phyloP scores from a whole-genome alignment of 2,329 filamentous ascomycete genomes.

The Xylaria sp. region DNA sequence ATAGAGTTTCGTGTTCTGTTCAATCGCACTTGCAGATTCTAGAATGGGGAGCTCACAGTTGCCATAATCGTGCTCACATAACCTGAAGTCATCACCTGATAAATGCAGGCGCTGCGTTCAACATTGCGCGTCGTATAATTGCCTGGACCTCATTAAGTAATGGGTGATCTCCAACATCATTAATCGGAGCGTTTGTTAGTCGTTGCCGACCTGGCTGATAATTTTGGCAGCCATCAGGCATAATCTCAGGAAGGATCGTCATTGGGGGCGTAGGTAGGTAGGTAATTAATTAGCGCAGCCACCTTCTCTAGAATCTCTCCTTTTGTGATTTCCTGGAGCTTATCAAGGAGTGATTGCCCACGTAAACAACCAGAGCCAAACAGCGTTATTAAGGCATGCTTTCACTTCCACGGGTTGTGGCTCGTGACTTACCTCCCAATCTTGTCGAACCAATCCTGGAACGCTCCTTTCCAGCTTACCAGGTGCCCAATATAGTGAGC shows the following conservation, averaged over 20 bases:
- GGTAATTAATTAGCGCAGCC: slow-evolving; percentile 7
- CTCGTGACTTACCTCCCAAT: slow-evolving; percentile 17
- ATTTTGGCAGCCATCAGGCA: slow-evolving; percentile 13
- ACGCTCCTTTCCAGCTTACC: slow-evolving; percentile 14
- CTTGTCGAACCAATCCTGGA: slow-evolving; percentile 16
- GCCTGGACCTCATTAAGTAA: slow-evolving; percentile 18
- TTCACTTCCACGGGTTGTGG: slow-evolving; percentile 12
- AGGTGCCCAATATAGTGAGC: slow-evolving; percentile 13
- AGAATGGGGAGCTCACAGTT: slow-evolving; percentile 14
- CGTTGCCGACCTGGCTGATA: slow-evolving; percentile 16
- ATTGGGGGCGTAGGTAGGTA: slow-evolving; percentile 8
- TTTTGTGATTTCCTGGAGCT: slow-evolving; percentile 14
- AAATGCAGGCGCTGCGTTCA: slow-evolving; percentile 15
- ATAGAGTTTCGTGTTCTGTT: slow-evolving; percentile 14
- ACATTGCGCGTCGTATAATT: slow-evolving; percentile 16
- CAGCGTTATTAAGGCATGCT: slow-evolving; percentile 13
- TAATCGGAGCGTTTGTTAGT: slow-evolving; percentile 13
- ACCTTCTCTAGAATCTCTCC: slow-evolving; percentile 12
- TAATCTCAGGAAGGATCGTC: slow-evolving; percentile 13
- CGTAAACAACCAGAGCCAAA: slow-evolving; percentile 17
- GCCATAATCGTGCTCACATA: slow-evolving; percentile 15
- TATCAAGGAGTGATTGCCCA: slow-evolving; percentile 17
- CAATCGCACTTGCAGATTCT: slow-evolving; percentile 12
- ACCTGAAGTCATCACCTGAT: slow-evolving; percentile 14
- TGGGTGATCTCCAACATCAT: slow-evolving; percentile 7